Base-by-base conservation (phyloP, 805 yeast genomes). In the Candida nitratophila region DNA sequence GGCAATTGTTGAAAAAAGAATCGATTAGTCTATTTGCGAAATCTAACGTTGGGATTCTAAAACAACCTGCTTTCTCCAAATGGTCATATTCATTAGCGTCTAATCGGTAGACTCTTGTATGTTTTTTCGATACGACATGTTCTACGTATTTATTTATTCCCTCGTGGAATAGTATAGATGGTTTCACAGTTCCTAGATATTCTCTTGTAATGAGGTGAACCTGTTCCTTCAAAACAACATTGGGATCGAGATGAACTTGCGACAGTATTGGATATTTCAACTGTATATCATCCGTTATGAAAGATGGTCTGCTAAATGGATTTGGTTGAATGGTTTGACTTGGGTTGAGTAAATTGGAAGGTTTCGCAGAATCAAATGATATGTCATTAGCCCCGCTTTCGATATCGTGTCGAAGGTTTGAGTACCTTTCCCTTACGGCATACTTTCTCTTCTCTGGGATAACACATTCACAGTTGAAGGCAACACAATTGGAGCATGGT, bases 401-500 rank as follows among this genome's bases (percentile, higher is more conserved):
- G 10, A 6, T 7, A 8, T 6, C 14, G 17, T 5, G 17, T 31
- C 14, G 15, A 12, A 15, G 12, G 11, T 32, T 32, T n/a, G 35
- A 32, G 11, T 32, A 32, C n/a, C n/a, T 32, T 32, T 32, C 35
- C 16, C 19, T 32, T 6, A 32, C n/a, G n/a, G 32, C 17, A 50
- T 30, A 15, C 35, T 50, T 58, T 24, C 52, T 59, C 1, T 60
- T 61, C 24, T 76, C 83, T 1, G 89, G 90, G 42, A 83, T 69
- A 30, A 68, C 66, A 64, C 90, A 86, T 41, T 80, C 86, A 54
- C 86, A 75, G 8, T 84, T 82, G 60, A 82, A 83, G 3, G 84
- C 81, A 31, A 76, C 69, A 57, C 91, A 83, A 59, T 83, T 83
- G 20, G 89, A 74, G 54, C 86, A 79, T 0, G 84, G 85, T 55